A percentile compares a stretch with the other conserved stretches of the same genome.
Evolutionary conservation across 495 filamentous ascomycete genomes (phyloP).

Genomic region (Oidiodendron maius): DNA sequence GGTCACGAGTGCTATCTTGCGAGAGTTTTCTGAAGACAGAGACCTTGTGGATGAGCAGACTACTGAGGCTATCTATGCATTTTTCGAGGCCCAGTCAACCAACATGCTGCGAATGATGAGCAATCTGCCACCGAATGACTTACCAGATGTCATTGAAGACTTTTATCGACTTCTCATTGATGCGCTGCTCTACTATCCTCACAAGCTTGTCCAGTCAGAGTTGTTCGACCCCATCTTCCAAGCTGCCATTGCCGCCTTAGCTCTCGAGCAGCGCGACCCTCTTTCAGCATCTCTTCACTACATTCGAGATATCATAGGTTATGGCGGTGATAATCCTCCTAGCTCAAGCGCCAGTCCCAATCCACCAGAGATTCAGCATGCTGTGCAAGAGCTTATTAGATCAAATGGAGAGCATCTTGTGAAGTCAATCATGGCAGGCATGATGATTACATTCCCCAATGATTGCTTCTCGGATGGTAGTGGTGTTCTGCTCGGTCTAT

Average conservation of each 20-base stretch:
- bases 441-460: slow-evolving; percentile 97
- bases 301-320: slow-evolving; percentile 86
- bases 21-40: slow-evolving; percentile 87
- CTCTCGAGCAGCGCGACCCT: slow-evolving; percentile 83
- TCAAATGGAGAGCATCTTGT: slow-evolving; percentile 71
- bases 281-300: slow-evolving; percentile 89
- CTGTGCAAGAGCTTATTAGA: slow-evolving; percentile 65
- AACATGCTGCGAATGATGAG: slow-evolving; percentile 85
- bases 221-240: slow-evolving; percentile 79
- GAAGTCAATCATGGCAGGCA: slow-evolving; percentile 83
- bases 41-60: slow-evolving; percentile 78
- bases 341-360: slow-evolving; percentile 60
- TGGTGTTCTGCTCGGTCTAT: slow-evolving; percentile 81
- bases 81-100: slow-evolving; percentile 87
- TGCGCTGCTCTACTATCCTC: slow-evolving; percentile 85
- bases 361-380: slow-evolving; percentile 55
- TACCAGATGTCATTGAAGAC: slow-evolving; percentile 97
- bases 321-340: slow-evolving; percentile 71
- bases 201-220: slow-evolving; percentile 67
- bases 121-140: slow-evolving; percentile 75
- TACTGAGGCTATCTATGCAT: slow-evolving; percentile 84
- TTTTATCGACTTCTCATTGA: slow-evolving; percentile 92
- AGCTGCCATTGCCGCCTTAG: slow-evolving; percentile 77
- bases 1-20: slow-evolving; percentile 90
- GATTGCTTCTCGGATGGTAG: slow-evolving; percentile 94